Evolutionary conservation across 768 basidiomycete species (phyloP), one percentile per base, ranked within the genome.

Genomic region (Rhodotorula toruloides): DNA sequence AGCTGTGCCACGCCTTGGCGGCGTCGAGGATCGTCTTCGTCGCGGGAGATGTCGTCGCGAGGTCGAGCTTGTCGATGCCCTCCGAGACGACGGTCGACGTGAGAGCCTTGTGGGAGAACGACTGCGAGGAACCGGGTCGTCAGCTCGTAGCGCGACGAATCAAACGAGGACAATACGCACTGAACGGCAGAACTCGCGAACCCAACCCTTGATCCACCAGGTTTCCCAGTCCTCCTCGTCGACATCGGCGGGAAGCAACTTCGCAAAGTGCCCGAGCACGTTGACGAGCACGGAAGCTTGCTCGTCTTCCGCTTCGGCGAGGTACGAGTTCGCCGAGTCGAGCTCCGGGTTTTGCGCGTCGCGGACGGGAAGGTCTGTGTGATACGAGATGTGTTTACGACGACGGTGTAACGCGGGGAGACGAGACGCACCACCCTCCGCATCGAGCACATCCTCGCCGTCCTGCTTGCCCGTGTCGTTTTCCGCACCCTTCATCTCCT

Each of bases 131-230:
- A 11, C n/a, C 27, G 3, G 1, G 0, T 13, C 22, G 13, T 29
- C 27, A 32, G n/a, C 39, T 4, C 14, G 1, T 39, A 19, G 3
- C 29, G 46, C 4, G 27, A 36, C 40, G 19, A 12, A 11, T 37
- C 13, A 50, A 10, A 31, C 16, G 40, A 58, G 39, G 39, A 59
- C 31, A 44, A 32, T 44, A 79, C 89, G 69, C 59, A 91, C 91
- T 76, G 79, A 82, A 73, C 90, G 81, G 77, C 88, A 89, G 79
- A 91, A 92, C 72, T 94, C 89, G 65, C 88, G 81, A 72, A 88
- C 92, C 91, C 91, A 93, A 4, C 88, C 86, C 87, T 89, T 91
- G 0, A 86, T 88, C 78, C 89, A 86, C 90, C 89, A 91, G 2
- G 83, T 81, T 74, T 83, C 83, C 91, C 91, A 93, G 60, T 88